A percentile compares a stretch with the other conserved stretches of the same genome.
phyloP scores from a whole-genome alignment of 768 basidiomycete species.

The Arthromyces matolae region DNA sequence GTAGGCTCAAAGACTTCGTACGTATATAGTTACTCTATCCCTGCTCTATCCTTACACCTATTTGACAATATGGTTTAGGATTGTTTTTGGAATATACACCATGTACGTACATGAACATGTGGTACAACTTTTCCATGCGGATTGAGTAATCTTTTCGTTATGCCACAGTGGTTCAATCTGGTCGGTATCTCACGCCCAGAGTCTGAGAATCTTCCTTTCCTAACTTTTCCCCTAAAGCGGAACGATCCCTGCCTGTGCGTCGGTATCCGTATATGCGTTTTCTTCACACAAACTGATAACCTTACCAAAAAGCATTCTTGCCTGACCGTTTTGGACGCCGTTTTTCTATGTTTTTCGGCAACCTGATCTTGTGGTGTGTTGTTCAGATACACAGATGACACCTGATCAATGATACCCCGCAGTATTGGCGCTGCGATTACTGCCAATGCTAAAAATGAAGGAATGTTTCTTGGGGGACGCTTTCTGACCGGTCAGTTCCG shows the following conservation, averaged over 20 bases:
- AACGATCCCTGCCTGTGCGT: constrained; percentile 42
- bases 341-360: constrained; percentile 48
- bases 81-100: constrained; percentile 54
- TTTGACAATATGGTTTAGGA: too few species aligned
- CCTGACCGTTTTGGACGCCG: constrained; percentile 49
- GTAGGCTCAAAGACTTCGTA: constrained; percentile 43
- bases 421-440: constrained; percentile 48
- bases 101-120: constrained; percentile 33
- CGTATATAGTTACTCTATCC: constrained; percentile 1
- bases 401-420: background rate
- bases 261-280: constrained; percentile 12
- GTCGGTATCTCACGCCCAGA: constrained; percentile 17
- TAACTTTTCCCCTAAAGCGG: constrained; percentile 26
- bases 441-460: constrained; percentile 40
- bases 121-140: constrained; percentile 1
- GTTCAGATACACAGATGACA: background rate
- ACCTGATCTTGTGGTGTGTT: constrained; percentile 40
- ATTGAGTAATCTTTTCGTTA: background rate
- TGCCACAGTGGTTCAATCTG: constrained; percentile 34
- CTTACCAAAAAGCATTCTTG: constrained; percentile 31
- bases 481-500: constrained; percentile 44
- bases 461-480: constrained; percentile 46
- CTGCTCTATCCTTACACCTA: background rate
- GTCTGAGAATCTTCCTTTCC: constrained; percentile 25
- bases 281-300: background rate